Evolutionary conservation across 352 stramenopile species (phyloP), one percentile per base, ranked within the genome.

Genomic region (Phytophthora quininea): DNA sequence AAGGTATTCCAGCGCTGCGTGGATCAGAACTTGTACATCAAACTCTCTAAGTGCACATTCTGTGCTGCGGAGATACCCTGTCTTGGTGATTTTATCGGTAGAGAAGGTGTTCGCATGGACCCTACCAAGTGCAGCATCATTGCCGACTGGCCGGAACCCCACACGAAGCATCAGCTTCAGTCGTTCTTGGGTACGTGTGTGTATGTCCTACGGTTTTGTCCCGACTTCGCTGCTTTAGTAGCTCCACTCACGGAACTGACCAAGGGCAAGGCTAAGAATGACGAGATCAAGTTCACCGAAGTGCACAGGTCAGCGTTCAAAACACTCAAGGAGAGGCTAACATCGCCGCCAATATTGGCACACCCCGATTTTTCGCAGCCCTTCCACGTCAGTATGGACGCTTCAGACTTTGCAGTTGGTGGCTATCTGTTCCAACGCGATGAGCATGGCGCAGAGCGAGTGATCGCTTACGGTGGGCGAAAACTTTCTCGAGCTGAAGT

Each of bases 371-470:
- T 31, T n/a, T 33, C 46, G 6, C 15, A n/a, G 3, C 46, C 19
- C 10, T 52, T 52, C 15, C 27, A 33, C 8, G 46, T 35, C 9
- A 8, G 27, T 8, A 52, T 52, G 46, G 46, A 60, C 7, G 32
- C 42, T 0, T 60, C 15, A 1, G 42, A 67, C 3, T 67, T 40
- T 4, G 31, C 59, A 3, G n/a, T 59, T 5, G 58, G 58, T 27
- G 31, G 50, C 4, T 66, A 66, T 48, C 8, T 65, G 4, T 65
- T 52, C 24, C 49, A 59, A 19, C 1, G 58, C 4, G n/a, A 48
- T 40, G 50, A 54, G 4, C n/a, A 33, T 9, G 31, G 19, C 0
- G 2, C 11, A 2, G 40, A 59, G 14, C n/a, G 12, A 1, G 15
- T 59, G 1, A 59, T 60, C 3, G 50, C 4, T 0, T 67, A 49